A percentile compares a stretch with the other conserved stretches of the same genome.
These are phyloP conservation scores for Schizosaccharomyces japonicus DNA, from an alignment of 805 yeast species.

Conservation along the genomic window DNA sequence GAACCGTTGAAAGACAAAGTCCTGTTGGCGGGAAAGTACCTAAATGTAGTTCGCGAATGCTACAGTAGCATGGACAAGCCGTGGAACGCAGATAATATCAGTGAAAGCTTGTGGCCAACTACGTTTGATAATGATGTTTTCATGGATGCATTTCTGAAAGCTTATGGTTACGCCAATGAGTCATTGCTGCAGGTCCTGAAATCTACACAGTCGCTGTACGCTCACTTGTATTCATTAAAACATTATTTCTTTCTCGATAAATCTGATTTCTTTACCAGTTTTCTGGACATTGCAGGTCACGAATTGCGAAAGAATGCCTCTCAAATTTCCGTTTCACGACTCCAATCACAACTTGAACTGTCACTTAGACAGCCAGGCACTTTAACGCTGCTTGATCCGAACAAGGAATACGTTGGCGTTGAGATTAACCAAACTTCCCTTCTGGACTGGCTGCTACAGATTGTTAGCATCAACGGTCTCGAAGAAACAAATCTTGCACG, in stretches of 20 bases:
- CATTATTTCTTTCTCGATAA: constrained; percentile 33
- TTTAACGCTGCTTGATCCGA: constrained; percentile 18
- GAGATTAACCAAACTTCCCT: constrained; percentile 15
- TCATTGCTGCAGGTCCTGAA: constrained; percentile 32
- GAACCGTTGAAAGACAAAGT: constrained; percentile 30
- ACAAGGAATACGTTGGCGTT: constrained; percentile 17
- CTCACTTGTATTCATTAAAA: constrained; percentile 28
- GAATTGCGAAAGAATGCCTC: constrained; percentile 26
- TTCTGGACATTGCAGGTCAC: constrained; percentile 25
- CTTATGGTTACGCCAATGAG: constrained; percentile 44
- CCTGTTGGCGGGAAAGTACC: constrained; percentile 60
- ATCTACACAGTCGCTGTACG: constrained; percentile 32
- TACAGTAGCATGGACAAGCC: constrained; percentile 19
- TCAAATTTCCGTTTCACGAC: constrained; percentile 14
- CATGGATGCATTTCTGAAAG: constrained; percentile 30
- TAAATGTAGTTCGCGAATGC: constrained; percentile 46
- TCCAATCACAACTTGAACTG: constrained; percentile 19
- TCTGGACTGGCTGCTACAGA: constrained; percentile 17
- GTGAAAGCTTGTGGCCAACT: neutral
- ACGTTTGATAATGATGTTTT: constrained; percentile 22
- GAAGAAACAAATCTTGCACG: constrained; percentile 12
- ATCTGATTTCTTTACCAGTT: constrained; percentile 28
- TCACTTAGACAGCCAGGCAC: constrained; percentile 20
- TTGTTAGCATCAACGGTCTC: constrained; percentile 17
- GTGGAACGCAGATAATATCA: constrained; percentile 1